Evolutionary conservation across 768 basidiomycete genomes (phyloP), one percentile per base, ranked within the genome.

Genomic region (Boletus reticulatus): DNA sequence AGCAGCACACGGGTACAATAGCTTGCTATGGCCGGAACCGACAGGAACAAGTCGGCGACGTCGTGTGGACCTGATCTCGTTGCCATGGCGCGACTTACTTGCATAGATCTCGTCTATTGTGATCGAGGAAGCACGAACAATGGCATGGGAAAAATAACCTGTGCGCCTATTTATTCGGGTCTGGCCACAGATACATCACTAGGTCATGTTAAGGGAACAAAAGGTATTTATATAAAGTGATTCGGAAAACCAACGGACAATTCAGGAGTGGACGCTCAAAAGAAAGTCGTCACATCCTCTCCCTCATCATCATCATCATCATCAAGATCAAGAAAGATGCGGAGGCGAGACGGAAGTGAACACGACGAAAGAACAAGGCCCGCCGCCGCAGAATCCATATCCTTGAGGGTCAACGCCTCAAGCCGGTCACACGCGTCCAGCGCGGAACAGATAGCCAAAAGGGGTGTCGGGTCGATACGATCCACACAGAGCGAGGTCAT

Each of bases 271-370:
- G 12, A 14, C 34, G 4, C 46, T 22, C 31, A 50, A 39, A 37
- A 17, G 13, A 34, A 11, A 43, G 22, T 32, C 16, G 20, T 29
- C 17, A 31, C 32, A 38, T 16, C 6, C 19, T 34, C 49, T n/a
- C 2, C 6, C 9, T 34, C 48, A 16, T 1, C 52, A 13, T 29
- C 34, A 4, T 27, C 16, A 6, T 46, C 17, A 4, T 53, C 62
- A 6, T 58, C 59, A 14, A 65, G 44, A 12, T 65, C 64, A 12
- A 65, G 45, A 46, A 62, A 52, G 32, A 65, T 43, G 36, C 63
- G 53, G 34, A 65, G 53, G 4, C 17, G 32, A 5, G 53, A 22
- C 3, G 60, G 55, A 14, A 65, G 43, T 17, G 46, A 43, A 22
- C 37, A 19, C 6, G 50, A 43, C 4, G 52, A 47, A 8, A 65